These are phyloP conservation scores for Galerina marginata DNA, from an alignment of 768 basidiomycete species.

Conservation along the genomic window DNA sequence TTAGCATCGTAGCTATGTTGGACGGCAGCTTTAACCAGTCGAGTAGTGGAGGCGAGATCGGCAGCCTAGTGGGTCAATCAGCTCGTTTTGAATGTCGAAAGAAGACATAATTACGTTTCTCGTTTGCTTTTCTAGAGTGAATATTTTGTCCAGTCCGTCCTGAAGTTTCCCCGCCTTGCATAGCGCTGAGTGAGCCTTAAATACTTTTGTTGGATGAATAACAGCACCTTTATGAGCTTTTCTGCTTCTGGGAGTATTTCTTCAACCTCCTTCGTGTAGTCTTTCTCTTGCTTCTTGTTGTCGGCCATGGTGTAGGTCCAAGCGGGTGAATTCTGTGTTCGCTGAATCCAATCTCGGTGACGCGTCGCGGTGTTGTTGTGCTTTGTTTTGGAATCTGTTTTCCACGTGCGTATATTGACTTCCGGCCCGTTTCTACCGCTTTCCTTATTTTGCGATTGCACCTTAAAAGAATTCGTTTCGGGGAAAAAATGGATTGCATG, in stretches of 20 bases:
- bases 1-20: conserved; percentile 75
- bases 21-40: conserved; percentile 76
- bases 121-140: conserved; percentile 92
- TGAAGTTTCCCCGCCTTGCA: conserved; percentile 79
- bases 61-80: conserved; percentile 67
- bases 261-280: conserved; percentile 86
- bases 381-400: conserved; percentile 37
- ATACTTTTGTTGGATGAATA: neutral
- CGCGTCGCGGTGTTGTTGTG: conserved; percentile 68
- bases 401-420: conserved; percentile 36
- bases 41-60: conserved; percentile 90
- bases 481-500: conserved; percentile 36
- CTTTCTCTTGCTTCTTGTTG: conserved; percentile 84
- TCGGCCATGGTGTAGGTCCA: conserved; percentile 70
- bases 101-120: conserved; percentile 67
- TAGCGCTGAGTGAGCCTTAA: conserved; percentile 17
- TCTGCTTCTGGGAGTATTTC: conserved; percentile 72
- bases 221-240: conserved; percentile 68
- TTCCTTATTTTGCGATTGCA: neutral
- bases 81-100: neutral
- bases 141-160: conserved; percentile 88
- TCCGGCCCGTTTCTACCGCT: conserved; percentile 18
- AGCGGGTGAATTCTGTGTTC: conserved; percentile 39
- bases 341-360: conserved; percentile 49
- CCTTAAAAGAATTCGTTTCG: conserved; percentile 11